phyloP scores from a whole-genome alignment of 75 land plant species.

The Selaginella tamariscina region DNA sequence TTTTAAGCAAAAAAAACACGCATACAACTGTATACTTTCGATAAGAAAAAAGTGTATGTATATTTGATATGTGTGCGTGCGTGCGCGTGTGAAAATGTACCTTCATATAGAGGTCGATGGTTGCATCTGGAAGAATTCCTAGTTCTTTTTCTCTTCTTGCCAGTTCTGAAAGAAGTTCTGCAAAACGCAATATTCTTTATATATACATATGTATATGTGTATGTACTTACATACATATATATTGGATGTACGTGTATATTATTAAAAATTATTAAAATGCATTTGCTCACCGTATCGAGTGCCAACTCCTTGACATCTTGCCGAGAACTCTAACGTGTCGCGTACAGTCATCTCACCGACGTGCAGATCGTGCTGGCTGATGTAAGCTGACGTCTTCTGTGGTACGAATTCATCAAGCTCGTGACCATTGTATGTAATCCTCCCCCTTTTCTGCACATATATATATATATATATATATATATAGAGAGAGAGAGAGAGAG shows the following conservation, averaged over 20 bases:
- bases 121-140: slow-evolving; percentile 15
- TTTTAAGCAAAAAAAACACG: not conserved
- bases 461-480: no score
- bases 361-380: slow-evolving; percentile 1
- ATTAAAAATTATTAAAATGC: not conserved
- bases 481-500: no score
- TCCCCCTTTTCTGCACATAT: not conserved
- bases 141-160: slow-evolving; percentile 15
- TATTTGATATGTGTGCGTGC: no score
- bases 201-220: no score
- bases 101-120: slow-evolving; percentile 16
- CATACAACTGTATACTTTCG: no score
- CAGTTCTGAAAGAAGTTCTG: slow-evolving; percentile 13
- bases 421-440: not conserved
- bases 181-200: not conserved
- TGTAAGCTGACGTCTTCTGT: not conserved
- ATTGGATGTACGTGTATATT: no score
- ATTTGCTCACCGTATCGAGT: not conserved
- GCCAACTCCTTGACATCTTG: not conserved
- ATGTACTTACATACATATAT: no score
- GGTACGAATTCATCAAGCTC: not conserved
- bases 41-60: no score
- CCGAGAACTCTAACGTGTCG: not conserved
- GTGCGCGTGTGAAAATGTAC: not conserved
- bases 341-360: slow-evolving; percentile 1